Evolutionary conservation across 345 rosid species (phyloP).

Genomic region (Psidium friedrichsthalianum): DNA sequence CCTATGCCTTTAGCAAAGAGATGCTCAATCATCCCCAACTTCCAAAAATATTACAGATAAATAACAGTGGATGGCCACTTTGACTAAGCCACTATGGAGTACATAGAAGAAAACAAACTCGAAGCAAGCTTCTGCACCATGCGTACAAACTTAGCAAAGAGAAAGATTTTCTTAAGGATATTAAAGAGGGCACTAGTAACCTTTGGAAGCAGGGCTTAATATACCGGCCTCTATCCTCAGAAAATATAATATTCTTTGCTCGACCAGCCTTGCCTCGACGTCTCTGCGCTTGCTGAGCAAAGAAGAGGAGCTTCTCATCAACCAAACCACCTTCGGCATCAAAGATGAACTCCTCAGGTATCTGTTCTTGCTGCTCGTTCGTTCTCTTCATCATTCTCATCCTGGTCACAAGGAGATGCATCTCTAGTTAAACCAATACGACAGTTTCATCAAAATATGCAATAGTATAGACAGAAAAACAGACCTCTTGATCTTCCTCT

Average conservation of each 20-base stretch:
- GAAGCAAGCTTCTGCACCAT: neutral
- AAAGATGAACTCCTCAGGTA: constrained; percentile 95
- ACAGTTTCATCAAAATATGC: neutral
- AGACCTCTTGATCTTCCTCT: constrained; percentile 79
- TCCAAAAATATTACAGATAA: neutral
- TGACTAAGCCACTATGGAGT: neutral
- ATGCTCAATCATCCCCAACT: neutral
- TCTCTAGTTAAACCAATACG: constrained; percentile 1
- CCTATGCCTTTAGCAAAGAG: neutral
- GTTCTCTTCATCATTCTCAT: constrained; percentile 70
- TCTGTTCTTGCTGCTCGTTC: constrained; percentile 86
- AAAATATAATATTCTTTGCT: constrained; percentile 92
- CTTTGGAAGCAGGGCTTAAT: constrained; percentile 98
- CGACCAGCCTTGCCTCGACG: constrained; percentile 91
- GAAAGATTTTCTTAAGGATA: neutral
- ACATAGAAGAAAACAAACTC: neutral
- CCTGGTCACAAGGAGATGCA: constrained; percentile 28
- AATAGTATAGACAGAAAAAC: neutral
- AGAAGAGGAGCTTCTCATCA: constrained; percentile 93
- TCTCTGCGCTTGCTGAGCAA: constrained; percentile 96
- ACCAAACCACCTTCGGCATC: constrained; percentile 98
- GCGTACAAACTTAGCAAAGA: neutral
- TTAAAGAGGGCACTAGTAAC: constrained; percentile 19
- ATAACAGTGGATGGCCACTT: neutral
- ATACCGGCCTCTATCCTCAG: constrained; percentile 97